phyloP scores from a whole-genome alignment of 192 early-diverging fungal genomes.

The Piromyces finnis region DNA sequence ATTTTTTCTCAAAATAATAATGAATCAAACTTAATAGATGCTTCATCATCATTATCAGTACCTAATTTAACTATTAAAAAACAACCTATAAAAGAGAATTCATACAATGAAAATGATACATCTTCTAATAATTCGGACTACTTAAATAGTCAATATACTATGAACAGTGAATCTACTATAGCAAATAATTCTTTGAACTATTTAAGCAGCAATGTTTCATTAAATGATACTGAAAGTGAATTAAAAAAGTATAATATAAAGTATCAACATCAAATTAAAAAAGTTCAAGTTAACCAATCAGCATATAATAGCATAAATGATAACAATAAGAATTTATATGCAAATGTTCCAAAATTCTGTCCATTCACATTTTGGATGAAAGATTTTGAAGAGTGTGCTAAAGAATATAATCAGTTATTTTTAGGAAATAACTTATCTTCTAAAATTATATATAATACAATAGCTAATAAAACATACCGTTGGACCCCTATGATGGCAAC shows the following conservation, averaged over 20 bases:
- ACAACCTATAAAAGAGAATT: background rate
- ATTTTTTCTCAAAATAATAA: background rate
- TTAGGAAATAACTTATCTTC: background rate
- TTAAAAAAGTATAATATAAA: background rate
- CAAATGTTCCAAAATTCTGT: background rate
- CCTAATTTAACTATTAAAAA: background rate
- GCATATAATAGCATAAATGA: too few species aligned
- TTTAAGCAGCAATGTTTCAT: background rate
- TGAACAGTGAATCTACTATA: background rate
- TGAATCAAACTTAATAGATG: background rate
- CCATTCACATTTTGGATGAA: background rate
- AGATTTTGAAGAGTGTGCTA: background rate
- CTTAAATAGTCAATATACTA: background rate
- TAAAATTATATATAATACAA: background rate
- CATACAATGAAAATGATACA: background rate
- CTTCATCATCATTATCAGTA: background rate
- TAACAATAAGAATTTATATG: background rate
- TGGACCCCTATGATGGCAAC: background rate
- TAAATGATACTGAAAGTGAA: background rate
- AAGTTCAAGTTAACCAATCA: background rate
- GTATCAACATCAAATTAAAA: background rate
- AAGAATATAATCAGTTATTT: background rate
- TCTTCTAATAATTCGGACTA: background rate
- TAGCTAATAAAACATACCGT: background rate
- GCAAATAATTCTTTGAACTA: background rate